Evolutionary conservation across 2,329 filamentous ascomycete species (phyloP).

Genomic region (Fonsecaea monophora): DNA sequence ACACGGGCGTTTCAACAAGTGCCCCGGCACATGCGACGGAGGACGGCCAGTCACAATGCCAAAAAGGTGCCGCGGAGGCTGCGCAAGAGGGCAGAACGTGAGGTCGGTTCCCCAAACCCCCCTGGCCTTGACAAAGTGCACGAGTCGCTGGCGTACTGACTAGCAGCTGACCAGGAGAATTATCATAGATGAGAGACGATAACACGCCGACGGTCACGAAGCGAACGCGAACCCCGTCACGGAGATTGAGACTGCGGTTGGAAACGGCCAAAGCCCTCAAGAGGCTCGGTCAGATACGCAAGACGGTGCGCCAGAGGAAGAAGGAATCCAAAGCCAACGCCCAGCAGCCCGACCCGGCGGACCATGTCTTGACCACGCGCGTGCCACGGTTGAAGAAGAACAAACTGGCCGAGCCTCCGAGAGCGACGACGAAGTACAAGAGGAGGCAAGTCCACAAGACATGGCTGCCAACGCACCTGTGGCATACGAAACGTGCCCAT

Average conservation of each 20-base stretch:
- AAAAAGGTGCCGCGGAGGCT: slow-evolving; percentile 84
- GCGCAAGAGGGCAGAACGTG: slow-evolving; percentile 69
- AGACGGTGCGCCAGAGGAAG: slow-evolving; percentile 54
- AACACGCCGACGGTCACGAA: slow-evolving; percentile 83
- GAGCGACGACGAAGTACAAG: slow-evolving; percentile 73
- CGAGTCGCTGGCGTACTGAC: slow-evolving; percentile 23
- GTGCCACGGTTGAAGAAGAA: slow-evolving; percentile 74
- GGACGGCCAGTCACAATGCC: slow-evolving; percentile 94
- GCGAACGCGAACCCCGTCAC: slow-evolving; percentile 54
- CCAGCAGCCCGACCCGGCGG: slow-evolving; percentile 39
- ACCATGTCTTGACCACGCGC: slow-evolving; percentile 41
- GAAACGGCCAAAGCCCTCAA: slow-evolving; percentile 77
- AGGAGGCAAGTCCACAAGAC: slow-evolving; percentile 88
- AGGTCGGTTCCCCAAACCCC: slow-evolving; percentile 51
- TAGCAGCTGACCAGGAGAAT: slow-evolving; percentile 36
- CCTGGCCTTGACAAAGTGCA: slow-evolving; percentile 6
- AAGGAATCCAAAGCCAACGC: slow-evolving; percentile 44
- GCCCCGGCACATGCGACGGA: slow-evolving; percentile 79
- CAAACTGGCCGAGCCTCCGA: slow-evolving; percentile 68
- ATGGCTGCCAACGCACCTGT: slow-evolving; percentile 93
- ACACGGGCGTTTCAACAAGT: slow-evolving; percentile 89
- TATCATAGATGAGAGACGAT: slow-evolving; percentile 76
- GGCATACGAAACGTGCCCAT: slow-evolving; percentile 87
- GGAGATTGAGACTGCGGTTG: slow-evolving; percentile 62
- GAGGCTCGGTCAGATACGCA: slow-evolving; percentile 60